phyloP scores from a whole-genome alignment of 179 eudicot species.

The Silene vulgaris region DNA sequence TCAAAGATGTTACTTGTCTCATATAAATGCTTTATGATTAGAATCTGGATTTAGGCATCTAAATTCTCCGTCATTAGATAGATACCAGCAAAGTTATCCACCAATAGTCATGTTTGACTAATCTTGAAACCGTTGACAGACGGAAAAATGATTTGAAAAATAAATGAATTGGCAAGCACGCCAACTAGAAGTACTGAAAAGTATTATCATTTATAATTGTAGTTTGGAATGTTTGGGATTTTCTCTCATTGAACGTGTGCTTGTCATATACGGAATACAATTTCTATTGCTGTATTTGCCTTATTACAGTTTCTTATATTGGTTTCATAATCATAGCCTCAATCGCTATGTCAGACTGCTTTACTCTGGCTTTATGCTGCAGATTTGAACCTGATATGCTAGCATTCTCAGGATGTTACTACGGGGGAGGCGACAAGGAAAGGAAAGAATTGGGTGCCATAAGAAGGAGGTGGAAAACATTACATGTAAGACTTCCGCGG shows the following conservation, averaged over 20 bases:
- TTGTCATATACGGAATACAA: not conserved
- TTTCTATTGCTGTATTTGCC: not conserved
- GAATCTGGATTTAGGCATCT: not conserved
- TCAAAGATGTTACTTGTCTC: not conserved
- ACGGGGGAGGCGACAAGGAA: conserved; percentile 97
- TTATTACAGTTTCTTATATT: not conserved
- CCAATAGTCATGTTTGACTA: not conserved
- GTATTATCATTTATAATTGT: not conserved
- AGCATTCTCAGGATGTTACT: conserved; percentile 98
- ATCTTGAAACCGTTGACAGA: not conserved
- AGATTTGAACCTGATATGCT: conserved; percentile 99
- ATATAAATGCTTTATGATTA: not conserved
- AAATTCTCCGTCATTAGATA: not conserved
- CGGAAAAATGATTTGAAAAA: not conserved
- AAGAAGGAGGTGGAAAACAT: conserved; percentile 86
- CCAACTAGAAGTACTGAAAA: not conserved
- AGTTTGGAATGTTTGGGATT: not conserved
- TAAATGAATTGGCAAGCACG: not conserved
- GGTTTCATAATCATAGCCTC: not conserved
- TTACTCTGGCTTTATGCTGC: conserved; percentile 28
- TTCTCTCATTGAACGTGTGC: not conserved
- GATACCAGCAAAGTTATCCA: not conserved
- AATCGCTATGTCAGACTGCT: not conserved
- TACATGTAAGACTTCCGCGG: conserved; percentile 62
- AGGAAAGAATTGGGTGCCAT: conserved; percentile 71